Conservation (phyloP, 2,329 filamentous ascomycete species). For the Monosporascus sp. region DNA sequence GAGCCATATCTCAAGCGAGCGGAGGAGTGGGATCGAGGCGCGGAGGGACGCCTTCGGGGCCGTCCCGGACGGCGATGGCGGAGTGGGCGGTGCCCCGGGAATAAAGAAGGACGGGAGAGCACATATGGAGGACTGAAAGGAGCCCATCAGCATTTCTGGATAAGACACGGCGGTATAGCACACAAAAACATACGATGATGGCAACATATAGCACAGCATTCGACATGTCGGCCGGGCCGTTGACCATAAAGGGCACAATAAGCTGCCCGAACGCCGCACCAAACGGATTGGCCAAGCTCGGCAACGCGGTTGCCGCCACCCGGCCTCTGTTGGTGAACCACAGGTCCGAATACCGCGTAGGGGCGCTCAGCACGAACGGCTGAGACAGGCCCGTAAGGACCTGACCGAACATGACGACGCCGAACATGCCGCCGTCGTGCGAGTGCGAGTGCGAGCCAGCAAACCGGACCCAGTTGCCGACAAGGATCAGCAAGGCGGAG, state of each 20-base stretch:
- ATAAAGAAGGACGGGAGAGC: slow-evolving; percentile 77
- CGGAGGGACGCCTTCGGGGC: slow-evolving; percentile 49
- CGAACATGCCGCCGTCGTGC: slow-evolving; percentile 58
- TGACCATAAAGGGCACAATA: slow-evolving; percentile 73
- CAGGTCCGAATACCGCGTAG: slow-evolving; percentile 84
- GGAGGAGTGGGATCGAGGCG: slow-evolving; percentile 49
- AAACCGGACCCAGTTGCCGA: slow-evolving; percentile 90
- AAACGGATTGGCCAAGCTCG: slow-evolving; percentile 82
- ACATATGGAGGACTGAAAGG: slow-evolving; percentile 43
- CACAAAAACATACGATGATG: slow-evolving; percentile 60
- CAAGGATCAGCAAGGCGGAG: slow-evolving; percentile 66
- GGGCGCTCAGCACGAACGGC: slow-evolving; percentile 85
- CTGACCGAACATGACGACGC: slow-evolving; percentile 83
- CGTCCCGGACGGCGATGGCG: slow-evolving; percentile 62
- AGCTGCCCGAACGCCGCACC: slow-evolving; percentile 86
- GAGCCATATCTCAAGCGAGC: slow-evolving; percentile 72
- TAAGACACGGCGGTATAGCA: neutral
- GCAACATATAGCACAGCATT: slow-evolving; percentile 80
- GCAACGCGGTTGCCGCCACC: slow-evolving; percentile 80
- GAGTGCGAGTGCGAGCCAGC: slow-evolving; percentile 52
- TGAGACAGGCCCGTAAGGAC: slow-evolving; percentile 85
- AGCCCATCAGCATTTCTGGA: slow-evolving; percentile 37
- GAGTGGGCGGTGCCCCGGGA: slow-evolving; percentile 69
- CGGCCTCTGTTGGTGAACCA: slow-evolving; percentile 88
- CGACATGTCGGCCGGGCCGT: slow-evolving; percentile 59